Conservation (phyloP, 331 rosid species). For the Acacia concinna region DNA sequence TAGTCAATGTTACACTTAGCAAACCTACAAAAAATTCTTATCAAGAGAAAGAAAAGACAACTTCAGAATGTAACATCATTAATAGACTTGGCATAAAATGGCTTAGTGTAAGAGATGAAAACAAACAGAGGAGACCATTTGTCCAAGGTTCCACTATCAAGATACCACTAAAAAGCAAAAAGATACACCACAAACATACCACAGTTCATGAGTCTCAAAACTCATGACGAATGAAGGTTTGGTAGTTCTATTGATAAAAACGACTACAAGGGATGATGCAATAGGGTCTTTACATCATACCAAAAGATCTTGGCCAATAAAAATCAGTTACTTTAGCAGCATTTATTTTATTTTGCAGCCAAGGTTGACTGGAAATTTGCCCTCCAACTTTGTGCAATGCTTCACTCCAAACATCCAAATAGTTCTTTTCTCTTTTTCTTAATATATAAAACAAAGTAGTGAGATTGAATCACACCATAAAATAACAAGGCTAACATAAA, state of each 20-base stretch:
- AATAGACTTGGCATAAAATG: conserved; percentile 14
- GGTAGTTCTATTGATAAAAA: neutral
- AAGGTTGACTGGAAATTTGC: too few relatives aligned
- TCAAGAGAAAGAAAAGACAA: neutral
- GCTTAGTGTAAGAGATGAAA: neutral
- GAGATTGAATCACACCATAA: too few relatives aligned
- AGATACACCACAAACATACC: neutral
- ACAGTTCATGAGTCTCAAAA: neutral
- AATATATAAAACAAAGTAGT: too few relatives aligned
- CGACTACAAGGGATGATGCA: neutral
- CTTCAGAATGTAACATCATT: conserved; percentile 5
- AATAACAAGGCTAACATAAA: too few relatives aligned
- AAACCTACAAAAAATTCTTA: neutral
- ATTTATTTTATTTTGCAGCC: neutral
- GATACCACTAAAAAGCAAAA: neutral
- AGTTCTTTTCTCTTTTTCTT: too few relatives aligned
- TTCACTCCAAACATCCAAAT: too few relatives aligned
- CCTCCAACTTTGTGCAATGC: too few relatives aligned
- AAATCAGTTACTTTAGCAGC: neutral
- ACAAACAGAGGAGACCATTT: neutral
- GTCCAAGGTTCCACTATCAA: neutral
- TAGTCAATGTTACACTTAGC: conserved; percentile 34
- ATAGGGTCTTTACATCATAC: neutral
- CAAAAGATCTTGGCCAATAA: neutral
- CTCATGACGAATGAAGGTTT: neutral